phyloP scores from a whole-genome alignment of 805 yeast genomes.

The Schwanniomyces polymorphus region DNA sequence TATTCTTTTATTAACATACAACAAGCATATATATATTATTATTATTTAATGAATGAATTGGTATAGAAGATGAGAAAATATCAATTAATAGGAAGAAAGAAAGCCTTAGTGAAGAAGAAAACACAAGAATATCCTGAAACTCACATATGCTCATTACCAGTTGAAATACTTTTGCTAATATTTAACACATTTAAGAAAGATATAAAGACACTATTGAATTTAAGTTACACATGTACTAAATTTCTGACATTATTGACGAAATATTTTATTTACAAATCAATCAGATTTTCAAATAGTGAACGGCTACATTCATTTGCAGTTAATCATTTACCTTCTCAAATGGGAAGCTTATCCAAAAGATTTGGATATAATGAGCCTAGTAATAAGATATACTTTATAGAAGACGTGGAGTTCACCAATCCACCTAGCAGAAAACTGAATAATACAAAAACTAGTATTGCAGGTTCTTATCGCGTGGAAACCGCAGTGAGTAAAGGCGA shows the following conservation, averaged over 20 bases:
- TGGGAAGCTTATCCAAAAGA: constrained; percentile 17
- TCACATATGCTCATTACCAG: constrained; percentile 42
- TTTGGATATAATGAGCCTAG: constrained; percentile 25
- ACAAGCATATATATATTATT: neutral
- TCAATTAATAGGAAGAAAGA: constrained; percentile 43
- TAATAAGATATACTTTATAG: constrained; percentile 30
- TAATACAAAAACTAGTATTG: constrained; percentile 26
- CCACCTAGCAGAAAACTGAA: constrained; percentile 29
- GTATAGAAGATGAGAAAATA: constrained; percentile 31
- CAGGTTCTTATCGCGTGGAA: constrained; percentile 37
- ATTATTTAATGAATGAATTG: neutral
- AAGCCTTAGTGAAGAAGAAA: constrained; percentile 12
- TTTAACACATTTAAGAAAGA: constrained; percentile 24
- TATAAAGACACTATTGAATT: constrained; percentile 16
- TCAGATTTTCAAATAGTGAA: constrained; percentile 21
- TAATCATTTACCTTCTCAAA: constrained; percentile 25
- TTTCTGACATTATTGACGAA: constrained; percentile 35
- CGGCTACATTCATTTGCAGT: constrained; percentile 37
- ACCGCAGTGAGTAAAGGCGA: constrained; percentile 12
- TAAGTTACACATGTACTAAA: constrained; percentile 37
- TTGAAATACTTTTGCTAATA: constrained; percentile 40
- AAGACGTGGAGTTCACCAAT: constrained; percentile 25
- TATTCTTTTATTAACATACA: too few species aligned
- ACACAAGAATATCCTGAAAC: constrained; percentile 21
- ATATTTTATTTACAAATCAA: constrained; percentile 33